Base-by-base conservation (phyloP, 805 yeast species). In the Zygotorulaspora danielsina region DNA sequence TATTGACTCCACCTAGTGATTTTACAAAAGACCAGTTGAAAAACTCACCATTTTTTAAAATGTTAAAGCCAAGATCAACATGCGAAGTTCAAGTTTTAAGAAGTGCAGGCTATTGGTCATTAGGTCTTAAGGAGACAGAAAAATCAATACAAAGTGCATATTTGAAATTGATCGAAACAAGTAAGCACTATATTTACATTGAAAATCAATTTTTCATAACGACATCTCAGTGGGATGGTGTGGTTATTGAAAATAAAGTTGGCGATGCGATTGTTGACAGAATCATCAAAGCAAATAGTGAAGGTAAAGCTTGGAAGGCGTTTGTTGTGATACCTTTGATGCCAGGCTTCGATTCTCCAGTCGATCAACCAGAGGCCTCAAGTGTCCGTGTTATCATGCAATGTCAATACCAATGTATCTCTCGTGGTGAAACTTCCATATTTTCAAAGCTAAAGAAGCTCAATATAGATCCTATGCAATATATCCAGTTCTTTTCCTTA, bases 251-350 rank as follows among this genome's bases (percentile, higher is more conserved):
- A 50, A 93, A 93, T 62, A 73, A 86, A 57, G 84, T 93, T 49
- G 98, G 67, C 28, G 96, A 90, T 70, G 99, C 99, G 0, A 70
- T 93, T 32, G 97, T 93, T n/a, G 97, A 93, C 61, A 73, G 99
- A 54, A 89, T 90, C 39, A 83, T 89, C 22, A 73, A 88, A 33
- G 98, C 98, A 0, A 84, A 85, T 56, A 74, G 76, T 44, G 84
- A 81, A 44, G 77, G 78, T 4, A 82, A 78, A 38, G 62, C 69
- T 8, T 93, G 99, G 99, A 81, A 80, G 46, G 97, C 97, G 1
- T 76, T 87, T 18, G 82, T 93, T 45, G 73, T 93, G 8, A 87
- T 93, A 46, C 99, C 99, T 2, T 70, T 93, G 49, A 87, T 93
- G 93, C 99, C 99, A 1, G 99, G 98, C 0, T 93, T 94, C 61